Percentiles rank a stretch among this genome's conserved stretches.
Evolutionary conservation across 148 eudicot genomes (phyloP).

Genomic region (Chenopodium quinoa): DNA sequence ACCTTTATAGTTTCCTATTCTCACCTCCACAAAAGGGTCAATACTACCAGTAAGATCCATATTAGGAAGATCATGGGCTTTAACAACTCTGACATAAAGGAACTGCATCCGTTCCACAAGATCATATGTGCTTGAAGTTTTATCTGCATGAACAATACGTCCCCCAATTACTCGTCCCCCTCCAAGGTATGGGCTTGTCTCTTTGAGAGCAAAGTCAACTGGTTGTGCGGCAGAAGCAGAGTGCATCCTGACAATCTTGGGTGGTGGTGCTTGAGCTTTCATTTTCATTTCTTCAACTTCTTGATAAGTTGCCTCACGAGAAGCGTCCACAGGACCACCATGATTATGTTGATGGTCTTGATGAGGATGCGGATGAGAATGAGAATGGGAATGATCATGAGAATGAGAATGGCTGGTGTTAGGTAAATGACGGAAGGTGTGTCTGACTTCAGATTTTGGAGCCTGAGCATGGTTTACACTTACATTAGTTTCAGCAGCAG

Average conservation of each 20-base stretch:
- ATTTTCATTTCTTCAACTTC: slow-evolving; percentile 66
- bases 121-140: slow-evolving; percentile 69
- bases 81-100: slow-evolving; percentile 82
- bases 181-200: slow-evolving; percentile 94
- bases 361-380: slow-evolving; percentile 33
- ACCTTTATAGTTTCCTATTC: slow-evolving; percentile 87
- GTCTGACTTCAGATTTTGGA: slow-evolving; percentile 52
- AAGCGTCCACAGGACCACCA: slow-evolving; percentile 22
- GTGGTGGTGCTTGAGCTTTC: slow-evolving; percentile 69
- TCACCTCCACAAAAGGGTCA: slow-evolving; percentile 89
- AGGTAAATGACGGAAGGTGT: slow-evolving; percentile 78
- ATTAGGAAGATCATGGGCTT: slow-evolving; percentile 85
- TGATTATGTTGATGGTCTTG: slow-evolving; percentile 21
- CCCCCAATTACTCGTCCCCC: slow-evolving; percentile 97
- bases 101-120: slow-evolving; percentile 93
- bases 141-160: slow-evolving; percentile 68
- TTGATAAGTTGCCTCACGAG: slow-evolving; percentile 59
- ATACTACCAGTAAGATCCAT: slow-evolving; percentile 92
- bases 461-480: slow-evolving; percentile 23
- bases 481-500: slow-evolving; percentile 31
- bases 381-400: slow-evolving; percentile 19
- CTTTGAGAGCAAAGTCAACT: slow-evolving; percentile 82
- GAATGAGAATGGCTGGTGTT: slow-evolving; percentile 35
- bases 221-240: slow-evolving; percentile 77
- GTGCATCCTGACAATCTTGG: slow-evolving; percentile 69